Evolutionary conservation across 108 stramenopile genomes (phyloP).

Genomic region (Nitzschia sp.): DNA sequence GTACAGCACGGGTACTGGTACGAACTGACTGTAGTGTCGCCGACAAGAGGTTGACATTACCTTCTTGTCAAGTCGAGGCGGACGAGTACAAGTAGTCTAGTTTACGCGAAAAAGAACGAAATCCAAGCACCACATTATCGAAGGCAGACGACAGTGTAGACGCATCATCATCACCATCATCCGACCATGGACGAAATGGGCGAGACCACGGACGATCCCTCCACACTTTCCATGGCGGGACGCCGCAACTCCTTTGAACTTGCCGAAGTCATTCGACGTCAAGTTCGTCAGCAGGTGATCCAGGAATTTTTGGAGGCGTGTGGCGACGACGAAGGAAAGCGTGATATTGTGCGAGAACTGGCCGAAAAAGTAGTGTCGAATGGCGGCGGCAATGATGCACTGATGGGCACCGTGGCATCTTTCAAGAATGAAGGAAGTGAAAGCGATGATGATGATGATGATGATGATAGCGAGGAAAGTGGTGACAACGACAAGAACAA

Average conservation of each 20-base stretch:
- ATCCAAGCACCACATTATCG: no score
- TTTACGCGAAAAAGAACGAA: neutral
- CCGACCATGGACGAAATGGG: neutral
- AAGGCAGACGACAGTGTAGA: neutral
- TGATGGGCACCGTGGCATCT: neutral
- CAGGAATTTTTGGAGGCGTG: constrained; percentile 12
- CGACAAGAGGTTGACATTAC: no score
- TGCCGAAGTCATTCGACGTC: neutral
- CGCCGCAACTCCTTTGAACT: neutral
- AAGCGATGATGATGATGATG: neutral
- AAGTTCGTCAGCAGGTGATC: neutral
- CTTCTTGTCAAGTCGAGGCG: no score
- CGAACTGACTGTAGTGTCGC: no score
- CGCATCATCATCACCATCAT: neutral
- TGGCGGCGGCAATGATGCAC: neutral
- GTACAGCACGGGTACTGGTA: no score
- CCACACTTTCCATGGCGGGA: no score
- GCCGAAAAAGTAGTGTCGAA: constrained; percentile 2
- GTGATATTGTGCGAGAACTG: neutral
- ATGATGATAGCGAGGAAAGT: constrained; percentile 1
- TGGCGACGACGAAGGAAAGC: constrained; percentile 1
- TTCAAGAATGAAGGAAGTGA: neutral
- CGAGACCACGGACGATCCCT: neutral
- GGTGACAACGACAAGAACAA: neutral
- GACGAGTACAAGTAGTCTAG: neutral